Base-by-base conservation (phyloP, 1,139 yeast genomes). In the Spathaspora sp. region DNA sequence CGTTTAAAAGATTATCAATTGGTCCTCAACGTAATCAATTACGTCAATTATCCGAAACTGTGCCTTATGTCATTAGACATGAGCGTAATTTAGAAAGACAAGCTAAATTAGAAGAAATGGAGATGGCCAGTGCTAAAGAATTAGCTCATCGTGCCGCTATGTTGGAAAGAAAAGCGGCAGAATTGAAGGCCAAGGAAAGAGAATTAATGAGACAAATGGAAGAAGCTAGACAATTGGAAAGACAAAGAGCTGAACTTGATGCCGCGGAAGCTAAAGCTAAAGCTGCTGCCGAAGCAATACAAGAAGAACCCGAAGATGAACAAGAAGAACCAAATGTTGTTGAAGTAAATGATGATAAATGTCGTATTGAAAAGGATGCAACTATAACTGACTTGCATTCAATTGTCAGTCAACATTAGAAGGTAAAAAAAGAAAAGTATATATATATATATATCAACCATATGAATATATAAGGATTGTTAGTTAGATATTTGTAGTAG, bases 41-140 rank as follows among this genome's bases (percentile, higher is more conserved):
- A 55, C 77, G 95, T 61, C 86, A 83, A 61, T 82, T 86, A 47
- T 83, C 90, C 33, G 93, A 86, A 60, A 86, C 93, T 1, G 89
- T 86, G 26, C 95, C 95, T 29, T 86, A 86, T 55, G 86, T 86
- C 33, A 70, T 86, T 52, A 79, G 88, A 60, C 93, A 86, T 61
- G 93, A 86, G 62, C 76, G 87, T 51, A 77, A 86, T 47, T 68
- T 83, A 54, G 86, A 86, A 48, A 83, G 88, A 63, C 91, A 86
- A 59, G 88, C 83, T 49, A 86, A 84, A 65, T 69, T 86, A 50
- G 91, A 86, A 59, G 89, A 86, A 57, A 68, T 86, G 68, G 95
- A 86, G 61, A 83, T 84, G 63, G 85, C 84, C 50, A 81, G 88
- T 51, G 93, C 93, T 0, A 77, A 78, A 60, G 91, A 86, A 58